Conservation (phyloP, 768 basidiomycete genomes). For the Crucibulum laeve region DNA sequence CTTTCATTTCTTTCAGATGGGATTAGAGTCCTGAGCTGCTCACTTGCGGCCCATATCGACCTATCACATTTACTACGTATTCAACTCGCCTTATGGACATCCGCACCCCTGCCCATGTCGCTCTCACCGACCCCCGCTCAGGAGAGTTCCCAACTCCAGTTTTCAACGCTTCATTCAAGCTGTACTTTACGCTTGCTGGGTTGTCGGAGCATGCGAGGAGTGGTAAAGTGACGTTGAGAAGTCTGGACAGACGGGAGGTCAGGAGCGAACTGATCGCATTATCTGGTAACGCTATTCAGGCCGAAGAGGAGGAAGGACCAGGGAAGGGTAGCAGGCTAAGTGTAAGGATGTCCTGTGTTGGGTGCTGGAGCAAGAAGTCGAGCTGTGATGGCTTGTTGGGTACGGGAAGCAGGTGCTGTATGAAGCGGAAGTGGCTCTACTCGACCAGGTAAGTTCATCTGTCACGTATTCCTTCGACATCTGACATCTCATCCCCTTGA, state of each 20-base stretch:
- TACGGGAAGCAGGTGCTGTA: constrained; percentile 76
- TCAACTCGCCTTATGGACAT: constrained; percentile 52
- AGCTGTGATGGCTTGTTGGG: constrained; percentile 78
- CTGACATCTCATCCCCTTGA: neutral
- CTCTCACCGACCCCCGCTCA: constrained; percentile 34
- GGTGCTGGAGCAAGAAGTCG: constrained; percentile 40
- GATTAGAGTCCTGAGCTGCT: constrained; percentile 82
- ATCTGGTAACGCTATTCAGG: too few species aligned
- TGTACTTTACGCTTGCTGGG: too few species aligned
- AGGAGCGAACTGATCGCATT: too few species aligned
- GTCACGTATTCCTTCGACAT: constrained; percentile 4
- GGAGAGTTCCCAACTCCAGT: too few species aligned
- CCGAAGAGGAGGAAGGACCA: constrained; percentile 34
- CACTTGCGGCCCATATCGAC: constrained; percentile 79
- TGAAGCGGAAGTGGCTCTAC: constrained; percentile 42
- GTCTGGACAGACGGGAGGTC: too few species aligned
- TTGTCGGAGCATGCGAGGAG: too few species aligned
- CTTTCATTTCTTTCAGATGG: too few species aligned
- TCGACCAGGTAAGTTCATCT: constrained; percentile 32
- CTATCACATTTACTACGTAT: constrained; percentile 64
- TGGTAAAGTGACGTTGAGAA: too few species aligned
- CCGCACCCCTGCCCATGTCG: constrained; percentile 45
- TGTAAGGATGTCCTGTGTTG: too few species aligned
- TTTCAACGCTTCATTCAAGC: too few species aligned
- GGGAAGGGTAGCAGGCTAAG: too few species aligned